Evolutionary conservation across 2,329 filamentous ascomycete genomes (phyloP).

Genomic region (Xylariales sp.): DNA sequence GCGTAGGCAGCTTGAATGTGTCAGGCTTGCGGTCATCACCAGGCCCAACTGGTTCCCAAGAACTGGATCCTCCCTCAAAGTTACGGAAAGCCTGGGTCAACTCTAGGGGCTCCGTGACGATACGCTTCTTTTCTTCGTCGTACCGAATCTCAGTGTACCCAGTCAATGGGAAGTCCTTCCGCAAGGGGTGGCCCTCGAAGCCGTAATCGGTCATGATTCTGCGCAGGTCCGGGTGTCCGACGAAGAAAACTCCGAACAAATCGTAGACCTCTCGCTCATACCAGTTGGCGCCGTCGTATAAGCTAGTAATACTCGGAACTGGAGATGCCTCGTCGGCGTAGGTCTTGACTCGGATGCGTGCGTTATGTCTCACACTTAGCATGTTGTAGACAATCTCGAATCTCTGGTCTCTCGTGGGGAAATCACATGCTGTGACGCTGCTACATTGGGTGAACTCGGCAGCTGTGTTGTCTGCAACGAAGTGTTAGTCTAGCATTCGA

Average conservation of each 20-base stretch:
- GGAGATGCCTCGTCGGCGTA: slow-evolving; percentile 95
- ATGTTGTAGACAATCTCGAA: slow-evolving; percentile 99
- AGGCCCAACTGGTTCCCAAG: slow-evolving; percentile 61
- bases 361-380: slow-evolving; percentile 92
- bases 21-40: slow-evolving; percentile 79
- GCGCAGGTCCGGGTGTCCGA: slow-evolving; percentile 88
- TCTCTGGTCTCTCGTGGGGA: slow-evolving; percentile 88
- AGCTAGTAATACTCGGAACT: slow-evolving; percentile 77
- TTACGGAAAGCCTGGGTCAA: slow-evolving; percentile 98
- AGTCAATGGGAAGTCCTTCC: slow-evolving; percentile 97
- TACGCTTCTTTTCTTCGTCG: slow-evolving; percentile 99
- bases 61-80: slow-evolving; percentile 82
- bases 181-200: slow-evolving; percentile 93
- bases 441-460: slow-evolving; percentile 94
- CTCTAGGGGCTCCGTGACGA: slow-evolving; percentile 95
- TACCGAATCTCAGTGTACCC: slow-evolving; percentile 98
- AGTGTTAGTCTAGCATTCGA: background rate
- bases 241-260: slow-evolving; percentile 95
- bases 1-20: slow-evolving; percentile 87
- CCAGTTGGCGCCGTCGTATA: slow-evolving; percentile 97
- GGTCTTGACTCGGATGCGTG: slow-evolving; percentile 95
- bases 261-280: slow-evolving; percentile 98
- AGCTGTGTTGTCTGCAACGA: slow-evolving; percentile 73
- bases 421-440: slow-evolving; percentile 92
- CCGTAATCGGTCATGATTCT: slow-evolving; percentile 99